Percentiles rank a stretch among this genome's conserved stretches.
phyloP scores from a whole-genome alignment of 1,284 basidiomycete species.

The Boletellus deceptivus region DNA sequence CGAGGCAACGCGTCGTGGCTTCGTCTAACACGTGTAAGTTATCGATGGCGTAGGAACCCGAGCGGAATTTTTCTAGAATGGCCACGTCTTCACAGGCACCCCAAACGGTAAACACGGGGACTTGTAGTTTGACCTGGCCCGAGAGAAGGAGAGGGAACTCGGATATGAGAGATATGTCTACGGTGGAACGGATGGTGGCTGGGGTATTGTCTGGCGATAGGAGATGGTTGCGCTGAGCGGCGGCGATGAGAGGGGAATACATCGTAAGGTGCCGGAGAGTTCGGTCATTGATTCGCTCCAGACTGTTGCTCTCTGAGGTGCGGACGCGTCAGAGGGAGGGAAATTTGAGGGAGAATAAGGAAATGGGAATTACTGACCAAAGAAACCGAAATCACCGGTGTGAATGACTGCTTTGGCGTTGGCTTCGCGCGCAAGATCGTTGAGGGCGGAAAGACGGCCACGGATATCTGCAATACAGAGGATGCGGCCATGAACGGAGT shows the following conservation, averaged over 20 bases:
- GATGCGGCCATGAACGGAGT: constrained; percentile 80
- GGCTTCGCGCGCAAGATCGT: constrained; percentile 85
- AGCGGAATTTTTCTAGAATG: constrained; percentile 90
- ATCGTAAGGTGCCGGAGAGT: constrained; percentile 94
- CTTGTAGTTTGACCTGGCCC: constrained; percentile 82
- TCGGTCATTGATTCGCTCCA: constrained; percentile 90
- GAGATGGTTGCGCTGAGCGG: constrained; percentile 78
- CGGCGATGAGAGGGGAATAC: constrained; percentile 95
- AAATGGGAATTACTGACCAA: constrained; percentile 52
- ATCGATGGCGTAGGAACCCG: constrained; percentile 76
- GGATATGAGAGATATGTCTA: constrained; percentile 76
- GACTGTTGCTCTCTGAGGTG: constrained; percentile 66
- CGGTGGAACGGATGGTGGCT: constrained; percentile 58
- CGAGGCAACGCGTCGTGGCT: constrained; percentile 86
- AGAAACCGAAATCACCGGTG: constrained; percentile 99
- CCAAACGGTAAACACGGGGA: constrained; percentile 97
- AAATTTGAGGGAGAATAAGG: constrained; percentile 1
- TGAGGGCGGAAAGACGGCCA: constrained; percentile 83
- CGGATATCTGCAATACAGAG: constrained; percentile 97
- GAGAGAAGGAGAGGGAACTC: constrained; percentile 92
- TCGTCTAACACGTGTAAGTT: constrained; percentile 94
- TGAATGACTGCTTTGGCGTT: constrained; percentile 95
- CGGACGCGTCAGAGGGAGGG: constrained; percentile 17
- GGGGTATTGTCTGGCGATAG: constrained; percentile 66
- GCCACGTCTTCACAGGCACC: constrained; percentile 97